phyloP scores from a whole-genome alignment of 805 yeast genomes.

The Pichia manshurica region DNA sequence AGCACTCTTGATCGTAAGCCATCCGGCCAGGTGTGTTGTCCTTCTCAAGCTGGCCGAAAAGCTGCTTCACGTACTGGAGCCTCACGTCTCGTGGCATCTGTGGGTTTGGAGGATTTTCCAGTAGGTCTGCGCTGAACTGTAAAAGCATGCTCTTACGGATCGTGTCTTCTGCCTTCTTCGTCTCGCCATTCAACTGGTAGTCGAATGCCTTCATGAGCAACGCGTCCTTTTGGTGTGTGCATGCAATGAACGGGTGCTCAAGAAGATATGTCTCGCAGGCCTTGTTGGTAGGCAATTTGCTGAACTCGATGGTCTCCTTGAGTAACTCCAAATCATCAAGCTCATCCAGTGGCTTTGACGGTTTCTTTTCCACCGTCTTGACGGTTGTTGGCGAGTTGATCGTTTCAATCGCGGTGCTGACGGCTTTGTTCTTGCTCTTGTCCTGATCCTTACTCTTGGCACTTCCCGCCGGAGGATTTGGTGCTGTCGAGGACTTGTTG shows the following conservation, averaged over 20 bases:
- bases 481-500: too few species aligned
- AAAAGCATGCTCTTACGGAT: constrained; percentile 75
- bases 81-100: constrained; percentile 15
- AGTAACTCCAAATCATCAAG: constrained; percentile 49
- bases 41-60: constrained; percentile 58
- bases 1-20: constrained; percentile 70
- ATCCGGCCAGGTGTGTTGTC: constrained; percentile 53
- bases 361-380: constrained; percentile 14
- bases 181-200: constrained; percentile 59
- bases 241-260: constrained; percentile 61
- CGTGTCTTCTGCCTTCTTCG: constrained; percentile 50
- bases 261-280: constrained; percentile 48
- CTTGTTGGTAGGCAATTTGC: constrained; percentile 46
- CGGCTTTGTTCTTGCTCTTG: not conserved
- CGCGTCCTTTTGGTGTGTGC: constrained; percentile 84
- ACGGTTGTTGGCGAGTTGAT: constrained; percentile 19
- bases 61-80: constrained; percentile 25
- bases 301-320: constrained; percentile 61
- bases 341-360: constrained; percentile 31
- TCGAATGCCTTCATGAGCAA: constrained; percentile 91
- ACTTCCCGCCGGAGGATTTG: not conserved
- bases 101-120: constrained; percentile 13
- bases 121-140: constrained; percentile 48
- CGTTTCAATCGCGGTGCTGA: constrained; percentile 2
- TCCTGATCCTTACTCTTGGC: not conserved